Base-by-base conservation (phyloP, 768 basidiomycete genomes). In the Boletus fagicola region DNA sequence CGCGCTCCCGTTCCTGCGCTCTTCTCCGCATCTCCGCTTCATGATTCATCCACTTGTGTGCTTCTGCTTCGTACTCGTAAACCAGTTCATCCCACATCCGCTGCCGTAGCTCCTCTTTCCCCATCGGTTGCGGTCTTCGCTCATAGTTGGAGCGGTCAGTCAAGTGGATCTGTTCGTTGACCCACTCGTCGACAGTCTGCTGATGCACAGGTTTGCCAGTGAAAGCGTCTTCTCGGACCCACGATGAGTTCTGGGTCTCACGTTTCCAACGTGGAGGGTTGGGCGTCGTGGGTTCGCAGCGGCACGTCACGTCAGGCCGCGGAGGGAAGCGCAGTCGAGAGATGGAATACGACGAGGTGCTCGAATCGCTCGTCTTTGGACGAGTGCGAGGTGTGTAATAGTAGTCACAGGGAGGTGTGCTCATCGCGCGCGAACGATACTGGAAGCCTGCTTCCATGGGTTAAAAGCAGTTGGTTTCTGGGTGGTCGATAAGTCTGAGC, bases 181-280 rank as follows among this genome's bases (percentile, higher is more conserved):
- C 82, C 88, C 89, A 89, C 53, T 80, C 78, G 52, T 86, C 82
- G 33, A 83, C 84, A 62, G 78, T 82, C 65, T 75, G 76, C 60
- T 74, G 77, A 58, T 76, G 74, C 55, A 74, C 75, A 54, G 75
- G 73, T 45, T 74, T 74, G n/a, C n/a, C n/a, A n/a, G n/a, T n/a
- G 55, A 74, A 67, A 43, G 74, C 71, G 60, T 82, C 80, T 68
- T 85, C 80, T 49, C 77, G 75, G 8, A 80, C 80, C 76, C 78
- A 75, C 28, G 74, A 64, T 54, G 68, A 70, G 24, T 62, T 66
- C 58, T 73, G 63, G 45, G 66, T 62, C 51, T 68, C 63, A 45
- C 69, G 71, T 58, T 68, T 64, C 68, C 73, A 70, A 5, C 53
- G 68, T 44, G 63, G 31, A 42, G 62, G 56, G 45, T 36, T 60